A percentile compares a stretch with the other conserved stretches of the same genome.
These are phyloP conservation scores for Exophiala alcalophila DNA, from an alignment of 2,329 filamentous ascomycete genomes.

Conservation along the genomic window DNA sequence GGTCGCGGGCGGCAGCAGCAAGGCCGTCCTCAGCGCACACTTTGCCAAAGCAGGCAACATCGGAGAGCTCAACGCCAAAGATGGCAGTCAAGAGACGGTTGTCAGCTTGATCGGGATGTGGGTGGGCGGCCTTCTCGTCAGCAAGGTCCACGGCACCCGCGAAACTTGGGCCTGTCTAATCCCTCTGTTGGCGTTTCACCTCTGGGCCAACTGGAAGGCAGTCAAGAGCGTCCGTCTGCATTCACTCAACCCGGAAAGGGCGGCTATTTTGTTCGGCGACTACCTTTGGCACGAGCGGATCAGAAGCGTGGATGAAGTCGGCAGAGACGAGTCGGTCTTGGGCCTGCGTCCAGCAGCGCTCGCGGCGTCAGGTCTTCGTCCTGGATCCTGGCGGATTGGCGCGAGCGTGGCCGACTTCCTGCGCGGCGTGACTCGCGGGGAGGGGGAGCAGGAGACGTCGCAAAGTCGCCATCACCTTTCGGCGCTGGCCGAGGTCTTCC, in stretches of 20 bases:
- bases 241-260: constrained; percentile 80
- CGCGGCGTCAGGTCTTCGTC: neutral
- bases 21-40: constrained; percentile 86
- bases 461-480: neutral
- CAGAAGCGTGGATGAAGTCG: constrained; percentile 17
- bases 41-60: constrained; percentile 85
- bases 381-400: constrained; percentile 13
- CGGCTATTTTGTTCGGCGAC: constrained; percentile 65
- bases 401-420: constrained; percentile 16
- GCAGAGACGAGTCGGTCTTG: constrained; percentile 19
- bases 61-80: constrained; percentile 91
- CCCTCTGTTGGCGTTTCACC: constrained; percentile 68
- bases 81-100: constrained; percentile 91
- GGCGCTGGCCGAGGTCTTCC: constrained; percentile 46
- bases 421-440: constrained; percentile 7
- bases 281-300: constrained; percentile 30
- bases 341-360: neutral
- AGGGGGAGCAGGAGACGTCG: neutral
- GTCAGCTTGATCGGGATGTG: constrained; percentile 87
- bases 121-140: constrained; percentile 75
- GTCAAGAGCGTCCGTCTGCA: constrained; percentile 81
- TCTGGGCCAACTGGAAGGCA: constrained; percentile 81
- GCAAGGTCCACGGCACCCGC: constrained; percentile 64
- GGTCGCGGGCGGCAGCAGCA: constrained; percentile 83
- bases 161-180: constrained; percentile 74